Conservation (phyloP, 331 rosid species). For the Erythrophleum ivorense region DNA sequence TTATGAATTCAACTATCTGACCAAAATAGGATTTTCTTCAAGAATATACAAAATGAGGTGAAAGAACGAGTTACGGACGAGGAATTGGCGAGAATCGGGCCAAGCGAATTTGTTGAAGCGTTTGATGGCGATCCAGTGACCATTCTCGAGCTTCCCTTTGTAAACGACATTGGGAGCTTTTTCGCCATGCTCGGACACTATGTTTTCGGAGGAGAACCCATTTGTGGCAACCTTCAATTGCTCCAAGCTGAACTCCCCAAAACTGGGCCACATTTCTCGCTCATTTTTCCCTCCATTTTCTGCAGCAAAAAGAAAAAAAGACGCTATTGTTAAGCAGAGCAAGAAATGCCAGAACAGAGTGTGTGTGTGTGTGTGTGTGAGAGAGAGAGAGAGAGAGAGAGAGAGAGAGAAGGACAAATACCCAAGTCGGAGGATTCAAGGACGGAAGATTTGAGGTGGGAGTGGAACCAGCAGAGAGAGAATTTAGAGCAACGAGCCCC, state of each 20-base stretch:
- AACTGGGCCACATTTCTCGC: constrained; percentile 54
- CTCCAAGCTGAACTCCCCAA: constrained; percentile 66
- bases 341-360: background rate
- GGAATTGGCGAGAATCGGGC: constrained; percentile 80
- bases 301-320: constrained; percentile 37
- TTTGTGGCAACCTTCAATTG: constrained; percentile 62
- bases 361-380: background rate
- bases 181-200: constrained; percentile 79
- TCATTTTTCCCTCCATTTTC: constrained; percentile 70
- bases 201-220: constrained; percentile 66
- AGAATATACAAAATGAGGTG: background rate
- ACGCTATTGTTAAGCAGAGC: background rate
- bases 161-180: constrained; percentile 78
- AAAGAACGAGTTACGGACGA: constrained; percentile 47
- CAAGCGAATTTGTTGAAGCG: constrained; percentile 80
- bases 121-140: constrained; percentile 65
- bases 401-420: constrained; percentile 13
- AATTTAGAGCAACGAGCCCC: constrained; percentile 81
- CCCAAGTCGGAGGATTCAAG: constrained; percentile 70
- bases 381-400: background rate
- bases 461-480: constrained; percentile 70
- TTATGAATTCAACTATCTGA: background rate
- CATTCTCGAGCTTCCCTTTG: constrained; percentile 64
- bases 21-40: background rate
- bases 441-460: constrained; percentile 68